A percentile compares a stretch with the other conserved stretches of the same genome.
Evolutionary conservation across 2,329 filamentous ascomycete genomes (phyloP).

Genomic region (Byssothecium circinans): DNA sequence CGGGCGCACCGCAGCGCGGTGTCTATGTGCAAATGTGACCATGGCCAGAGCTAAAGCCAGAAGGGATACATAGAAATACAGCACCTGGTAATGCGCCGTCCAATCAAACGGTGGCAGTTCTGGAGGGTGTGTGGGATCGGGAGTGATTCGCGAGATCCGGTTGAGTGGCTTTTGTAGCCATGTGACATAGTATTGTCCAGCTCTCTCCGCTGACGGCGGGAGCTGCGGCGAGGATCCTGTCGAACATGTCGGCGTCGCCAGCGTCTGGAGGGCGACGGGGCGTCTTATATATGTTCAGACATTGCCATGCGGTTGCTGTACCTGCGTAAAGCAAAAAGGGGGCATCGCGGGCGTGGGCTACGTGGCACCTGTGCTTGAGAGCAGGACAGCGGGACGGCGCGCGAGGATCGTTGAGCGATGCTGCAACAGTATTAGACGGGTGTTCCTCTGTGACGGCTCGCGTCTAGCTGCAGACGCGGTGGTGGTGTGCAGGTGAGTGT

Average conservation of each 20-base stretch:
- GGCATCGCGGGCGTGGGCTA: slow-evolving; percentile 19
- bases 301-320: slow-evolving; percentile 27
- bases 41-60: slow-evolving; percentile 43
- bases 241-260: neutral
- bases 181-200: slow-evolving; percentile 38
- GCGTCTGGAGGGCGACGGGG: slow-evolving; percentile 7
- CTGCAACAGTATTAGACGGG: slow-evolving; percentile 22
- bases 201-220: slow-evolving; percentile 26
- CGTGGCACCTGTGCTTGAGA: slow-evolving; percentile 43
- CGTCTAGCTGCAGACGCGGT: slow-evolving; percentile 31
- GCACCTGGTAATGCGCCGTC: slow-evolving; percentile 40
- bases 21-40: slow-evolving; percentile 34
- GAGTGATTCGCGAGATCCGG: slow-evolving; percentile 40
- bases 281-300: slow-evolving; percentile 32
- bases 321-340: slow-evolving; percentile 34
- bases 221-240: neutral
- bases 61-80: slow-evolving; percentile 33
- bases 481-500: slow-evolving; percentile 9
- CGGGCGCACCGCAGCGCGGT: slow-evolving; percentile 31
- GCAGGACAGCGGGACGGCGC: slow-evolving; percentile 38
- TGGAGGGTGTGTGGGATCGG: slow-evolving; percentile 42
- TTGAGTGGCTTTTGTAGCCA: slow-evolving; percentile 43
- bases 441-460: slow-evolving; percentile 25
- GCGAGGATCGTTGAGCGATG: slow-evolving; percentile 42
- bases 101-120: slow-evolving; percentile 30